These are phyloP conservation scores for Logfia minima DNA, from an alignment of 129 eudicot genomes.

Conservation along the genomic window DNA sequence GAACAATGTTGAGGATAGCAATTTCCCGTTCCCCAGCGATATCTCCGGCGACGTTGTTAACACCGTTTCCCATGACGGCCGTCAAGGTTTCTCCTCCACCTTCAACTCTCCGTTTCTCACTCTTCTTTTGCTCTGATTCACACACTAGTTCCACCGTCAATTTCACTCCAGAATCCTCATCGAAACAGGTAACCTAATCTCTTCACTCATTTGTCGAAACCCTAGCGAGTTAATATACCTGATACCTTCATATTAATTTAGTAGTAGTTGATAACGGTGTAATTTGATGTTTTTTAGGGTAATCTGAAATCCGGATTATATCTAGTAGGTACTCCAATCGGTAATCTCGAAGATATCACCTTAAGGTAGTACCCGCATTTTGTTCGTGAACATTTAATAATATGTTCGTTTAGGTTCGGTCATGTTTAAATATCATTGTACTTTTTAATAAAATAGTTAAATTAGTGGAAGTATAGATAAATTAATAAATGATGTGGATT, in stretches of 20 bases:
- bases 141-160: slow-evolving; percentile 23
- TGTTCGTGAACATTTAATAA: not conserved
- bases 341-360: slow-evolving; percentile 90
- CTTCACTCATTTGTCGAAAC: not conserved
- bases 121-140: slow-evolving; percentile 46
- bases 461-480: too few relatives aligned
- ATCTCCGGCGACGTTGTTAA: not conserved
- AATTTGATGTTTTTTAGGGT: slow-evolving; percentile 40
- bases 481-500: too few relatives aligned
- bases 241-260: not conserved
- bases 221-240: not conserved
- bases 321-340: slow-evolving; percentile 86
- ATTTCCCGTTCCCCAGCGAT: slow-evolving; percentile 26
- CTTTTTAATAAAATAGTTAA: too few relatives aligned
- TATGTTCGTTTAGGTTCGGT: too few relatives aligned
- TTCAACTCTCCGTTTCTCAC: slow-evolving; percentile 27
- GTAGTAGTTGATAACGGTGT: not conserved
- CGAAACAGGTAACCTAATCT: slow-evolving; percentile 53
- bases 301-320: slow-evolving; percentile 74
- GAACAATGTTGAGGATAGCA: slow-evolving; percentile 30
- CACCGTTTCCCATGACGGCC: slow-evolving; percentile 23
- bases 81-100: slow-evolving; percentile 10
- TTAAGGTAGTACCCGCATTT: slow-evolving; percentile 45
- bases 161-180: slow-evolving; percentile 24
- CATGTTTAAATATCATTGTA: too few relatives aligned